Base-by-base conservation (phyloP, 768 basidiomycete genomes). In the Paxillus ammoniavirescens region DNA sequence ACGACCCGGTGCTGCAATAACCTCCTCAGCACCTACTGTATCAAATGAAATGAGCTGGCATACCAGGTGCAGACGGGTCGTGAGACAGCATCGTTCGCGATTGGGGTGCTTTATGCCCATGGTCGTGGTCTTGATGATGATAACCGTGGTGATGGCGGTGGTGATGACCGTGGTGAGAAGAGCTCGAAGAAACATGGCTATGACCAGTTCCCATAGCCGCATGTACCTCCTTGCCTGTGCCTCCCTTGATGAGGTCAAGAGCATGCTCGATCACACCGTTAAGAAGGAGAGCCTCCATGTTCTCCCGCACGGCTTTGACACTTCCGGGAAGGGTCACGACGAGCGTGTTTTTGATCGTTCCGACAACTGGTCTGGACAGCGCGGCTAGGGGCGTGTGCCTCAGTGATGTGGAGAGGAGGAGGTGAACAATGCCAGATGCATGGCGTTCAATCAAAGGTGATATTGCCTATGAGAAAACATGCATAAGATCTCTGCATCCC, bases 271-370 rank as follows among this genome's bases (percentile, higher is more conserved):
- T 68, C 1, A 93, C 73, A 6, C 81, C 82, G 5, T 68, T 75
- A 13, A 71, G 66, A 6, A 94, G 72, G 28, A 93, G 73, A 0
- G 79, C 78, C 1, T 80, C 79, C 53, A 92, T 63, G 62, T 85
- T 90, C 63, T 96, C 93, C 56, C 77, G 84, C 38, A 93, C 92
- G 2, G 90, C 93, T 63, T 90, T 93, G 37, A 86, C 80, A 61
- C 89, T 91, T 3, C 93, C 93, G 0, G 93, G 93, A 9, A 95
- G 82, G 0, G 90, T 92, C 17, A 89, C 77, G 23, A 96, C 73
- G 18, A 96, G 77, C 0, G 84, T 86, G 48, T 77, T 77, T 23
- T 73, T 76, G 55, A 85, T 70, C 8, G 83, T 87, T 3, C 93
- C 93, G 4, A 89, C 91, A 14, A 93, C 76, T 1, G 92, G 93